Base-by-base conservation (phyloP, 1,284 basidiomycete genomes). In the Heterobasidion irregulare region DNA sequence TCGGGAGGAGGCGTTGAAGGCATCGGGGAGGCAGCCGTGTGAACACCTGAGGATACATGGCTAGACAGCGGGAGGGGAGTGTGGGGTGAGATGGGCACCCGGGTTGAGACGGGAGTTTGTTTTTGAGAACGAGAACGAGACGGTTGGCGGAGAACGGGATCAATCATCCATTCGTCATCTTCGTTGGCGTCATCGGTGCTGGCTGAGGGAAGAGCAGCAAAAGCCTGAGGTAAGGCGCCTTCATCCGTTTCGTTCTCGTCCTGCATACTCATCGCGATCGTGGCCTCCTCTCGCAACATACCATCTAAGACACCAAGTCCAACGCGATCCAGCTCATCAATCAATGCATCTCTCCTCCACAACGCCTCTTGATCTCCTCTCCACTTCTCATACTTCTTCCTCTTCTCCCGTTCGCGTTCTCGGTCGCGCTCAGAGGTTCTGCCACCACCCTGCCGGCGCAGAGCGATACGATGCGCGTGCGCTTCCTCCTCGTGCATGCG, bases 301-400 rank as follows among this genome's bases (percentile, higher is more conserved):
- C 63, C 61, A 53, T 83, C 80, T 59, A 85, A 68, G 3, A 72
- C 75, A 50, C 62, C 65, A 9, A 84, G 65, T 58, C 74, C 68
- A 2, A 64, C 57, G 3, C 53, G 54, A 46, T 71, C 72, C 56
- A 83, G 59, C 32, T 59, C 60, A 12, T 57, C 59, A 56, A 82
- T 64, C 35, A 67, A 43, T 48, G 76, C 72, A 54, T 72, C 72
- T 47, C 66, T 66, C 4, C 61, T 61, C 73, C 73, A 75, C 19
- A 62, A 60, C 15, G 52, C 56, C 56, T 64, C 56, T 35, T 57
- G 57, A 50, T 65, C 60, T 54, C 50, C 58, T 47, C 59, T 56
- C 69, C 68, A 72, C 38, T 36, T 53, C 35, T 66, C 59, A 19
- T 65, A 62, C 44, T 62, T 62, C 36, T 57, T 61, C 33, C 65